Evolutionary conservation across 129 eudicot genomes (phyloP), one percentile per base, ranked within the genome.

Genomic region (Dittrichia graveolens): DNA sequence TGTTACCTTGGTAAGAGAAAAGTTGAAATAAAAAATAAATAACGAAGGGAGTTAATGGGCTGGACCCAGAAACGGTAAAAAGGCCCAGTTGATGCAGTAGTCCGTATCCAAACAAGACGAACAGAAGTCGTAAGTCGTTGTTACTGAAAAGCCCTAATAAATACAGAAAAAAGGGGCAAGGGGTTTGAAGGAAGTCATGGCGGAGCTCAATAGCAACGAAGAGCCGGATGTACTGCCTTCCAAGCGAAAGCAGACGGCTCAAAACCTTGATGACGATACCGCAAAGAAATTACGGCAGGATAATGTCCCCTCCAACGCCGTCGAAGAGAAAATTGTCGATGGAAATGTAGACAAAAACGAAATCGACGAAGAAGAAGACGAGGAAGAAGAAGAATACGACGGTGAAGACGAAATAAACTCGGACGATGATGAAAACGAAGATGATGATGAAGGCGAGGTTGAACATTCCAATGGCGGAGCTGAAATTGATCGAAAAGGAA

Each of bases 401-500:
- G 74, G 47, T 38, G 74, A 69, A 39, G 63, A 69, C 6, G 80
- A 77, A 0, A 5, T 44, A 14, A 59, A 55, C 43, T 46, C 54
- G 0, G 85, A 81, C 0, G 81, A 77, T 2, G 83, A 84, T 0
- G 86, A 80, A 0, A 91, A 80, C 0, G 79, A 81, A 0, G 75
- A 69, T 3, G 75, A 52, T 3, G 76, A 71, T 1, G 80, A 77
- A 0, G 89, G 75, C 0, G 86, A 77, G 11, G 85, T 71, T 37
- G 84, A 83, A 13, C 71, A 78, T 31, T 75, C 75, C 0, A 73
- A 68, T 38, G 90, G 78, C 13, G 79, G 65, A 59, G 72, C 54
- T 59, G 84, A 55, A 39, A 48, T 84, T 60, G 87, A 89, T 69
- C 72, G 79, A 0, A 86, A 94, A 78, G 97, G 91, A 6, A 89